phyloP scores from a whole-genome alignment of 306 rosid species.

The Calophaca sinica region DNA sequence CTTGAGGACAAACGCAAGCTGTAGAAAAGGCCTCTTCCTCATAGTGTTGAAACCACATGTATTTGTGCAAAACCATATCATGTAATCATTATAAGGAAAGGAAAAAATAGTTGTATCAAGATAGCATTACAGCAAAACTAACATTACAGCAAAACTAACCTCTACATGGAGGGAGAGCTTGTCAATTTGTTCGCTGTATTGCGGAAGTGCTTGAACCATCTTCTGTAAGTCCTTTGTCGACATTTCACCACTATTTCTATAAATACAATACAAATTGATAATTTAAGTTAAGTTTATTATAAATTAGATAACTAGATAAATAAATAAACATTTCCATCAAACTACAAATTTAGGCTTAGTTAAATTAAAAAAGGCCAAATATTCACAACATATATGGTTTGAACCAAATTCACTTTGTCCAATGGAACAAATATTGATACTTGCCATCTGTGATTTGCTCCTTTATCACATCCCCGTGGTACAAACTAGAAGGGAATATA shows the following conservation, averaged over 20 bases:
- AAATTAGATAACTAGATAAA: constrained; percentile 31
- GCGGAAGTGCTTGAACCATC: constrained; percentile 99
- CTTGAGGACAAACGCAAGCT: background rate
- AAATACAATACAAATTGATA: constrained; percentile 40
- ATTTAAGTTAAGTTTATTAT: constrained; percentile 32
- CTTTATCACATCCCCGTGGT: background rate
- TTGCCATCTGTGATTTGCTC: background rate
- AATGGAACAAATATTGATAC: constrained; percentile 10
- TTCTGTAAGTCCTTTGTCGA: constrained; percentile 91
- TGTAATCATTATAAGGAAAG: background rate
- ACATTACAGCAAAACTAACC: constrained; percentile 73
- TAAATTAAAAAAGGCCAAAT: constrained; percentile 38
- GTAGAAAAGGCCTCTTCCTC: constrained; percentile 21
- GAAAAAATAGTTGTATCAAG: background rate
- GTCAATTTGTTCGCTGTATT: constrained; percentile 95
- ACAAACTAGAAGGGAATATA: constrained; percentile 29
- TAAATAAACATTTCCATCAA: constrained; percentile 23
- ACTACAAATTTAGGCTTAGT: constrained; percentile 25
- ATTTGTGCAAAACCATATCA: constrained; percentile 37
- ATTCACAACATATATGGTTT: constrained; percentile 5
- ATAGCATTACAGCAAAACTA: constrained; percentile 50
- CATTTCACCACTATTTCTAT: constrained; percentile 75
- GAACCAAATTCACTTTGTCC: constrained; percentile 18
- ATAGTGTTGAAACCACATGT: constrained; percentile 16
- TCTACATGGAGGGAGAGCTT: constrained; percentile 96